Conservation (phyloP, 129 eudicot species). For the Flaveria sonorensis region DNA sequence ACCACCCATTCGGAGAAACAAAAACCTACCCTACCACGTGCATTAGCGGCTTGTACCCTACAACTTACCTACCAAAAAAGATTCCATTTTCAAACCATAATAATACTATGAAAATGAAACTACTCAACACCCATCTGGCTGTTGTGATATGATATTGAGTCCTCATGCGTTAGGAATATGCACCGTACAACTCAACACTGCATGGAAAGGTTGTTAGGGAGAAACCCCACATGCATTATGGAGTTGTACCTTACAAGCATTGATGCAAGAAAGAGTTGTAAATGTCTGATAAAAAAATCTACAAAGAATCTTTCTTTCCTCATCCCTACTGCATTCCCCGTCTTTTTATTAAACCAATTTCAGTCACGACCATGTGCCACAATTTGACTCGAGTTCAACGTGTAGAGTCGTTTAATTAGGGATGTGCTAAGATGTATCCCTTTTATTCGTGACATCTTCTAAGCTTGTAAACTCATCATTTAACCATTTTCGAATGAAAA, state of each 20-base stretch:
- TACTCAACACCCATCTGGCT: too few species aligned
- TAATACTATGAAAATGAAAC: too few species aligned
- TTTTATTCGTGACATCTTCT: too few species aligned
- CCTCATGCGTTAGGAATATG: conserved; percentile 17
- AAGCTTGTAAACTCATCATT: too few species aligned
- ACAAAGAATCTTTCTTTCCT: conserved; percentile 31
- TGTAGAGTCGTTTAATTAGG: conserved; percentile 9
- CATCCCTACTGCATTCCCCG: background rate
- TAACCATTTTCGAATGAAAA: too few species aligned
- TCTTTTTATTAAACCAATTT: conserved; percentile 31
- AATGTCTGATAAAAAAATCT: conserved; percentile 35
- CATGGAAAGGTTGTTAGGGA: background rate
- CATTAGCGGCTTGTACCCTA: too few species aligned
- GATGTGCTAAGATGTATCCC: background rate
- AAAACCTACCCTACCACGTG: too few species aligned
- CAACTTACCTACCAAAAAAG: too few species aligned
- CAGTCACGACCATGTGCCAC: conserved; percentile 35
- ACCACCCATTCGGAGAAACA: background rate
- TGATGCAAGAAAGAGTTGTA: conserved; percentile 35
- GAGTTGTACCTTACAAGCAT: conserved; percentile 26
- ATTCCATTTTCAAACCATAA: too few species aligned
- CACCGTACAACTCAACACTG: conserved; percentile 21
- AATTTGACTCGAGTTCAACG: conserved; percentile 22
- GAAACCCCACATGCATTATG: conserved; percentile 32
- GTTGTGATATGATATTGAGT: background rate